Evolutionary conservation across 345 rosid genomes (phyloP).

Genomic region (Conringia planisiliqua): DNA sequence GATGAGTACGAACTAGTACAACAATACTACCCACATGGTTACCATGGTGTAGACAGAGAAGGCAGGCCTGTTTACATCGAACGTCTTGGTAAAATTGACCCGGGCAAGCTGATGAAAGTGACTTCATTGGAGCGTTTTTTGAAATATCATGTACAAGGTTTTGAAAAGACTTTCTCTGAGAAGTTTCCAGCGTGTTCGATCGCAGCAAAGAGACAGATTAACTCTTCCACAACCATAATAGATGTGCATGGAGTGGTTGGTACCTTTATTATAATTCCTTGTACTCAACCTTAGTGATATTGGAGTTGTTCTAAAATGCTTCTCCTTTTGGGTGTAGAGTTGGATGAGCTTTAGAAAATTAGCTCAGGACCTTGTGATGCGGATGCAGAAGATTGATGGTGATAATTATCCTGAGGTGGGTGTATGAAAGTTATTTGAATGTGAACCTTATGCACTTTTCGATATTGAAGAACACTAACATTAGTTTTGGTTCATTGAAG

Average conservation of each 20-base stretch:
- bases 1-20: constrained; percentile 79
- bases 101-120: constrained; percentile 68
- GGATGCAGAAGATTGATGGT: constrained; percentile 92
- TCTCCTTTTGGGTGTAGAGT: constrained; percentile 48
- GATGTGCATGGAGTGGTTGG: constrained; percentile 90
- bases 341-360: constrained; percentile 86
- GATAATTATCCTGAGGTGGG: constrained; percentile 99
- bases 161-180: constrained; percentile 82
- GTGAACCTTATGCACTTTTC: not conserved
- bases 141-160: constrained; percentile 85
- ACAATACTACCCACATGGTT: constrained; percentile 86
- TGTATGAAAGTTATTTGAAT: constrained; percentile 25
- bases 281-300: not conserved
- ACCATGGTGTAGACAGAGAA: constrained; percentile 89
- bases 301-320: not conserved
- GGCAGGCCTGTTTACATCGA: constrained; percentile 90
- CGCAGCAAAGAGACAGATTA: constrained; percentile 74
- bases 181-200: constrained; percentile 93
- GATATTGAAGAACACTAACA: constrained; percentile 26
- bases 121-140: constrained; percentile 88
- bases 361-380: constrained; percentile 91
- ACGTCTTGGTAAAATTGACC: constrained; percentile 76
- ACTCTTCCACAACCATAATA: constrained; percentile 69
- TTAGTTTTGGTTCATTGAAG: constrained; percentile 31
- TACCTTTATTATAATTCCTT: not conserved